Conservation (phyloP, 768 basidiomycete species). For the Panus rudis region DNA sequence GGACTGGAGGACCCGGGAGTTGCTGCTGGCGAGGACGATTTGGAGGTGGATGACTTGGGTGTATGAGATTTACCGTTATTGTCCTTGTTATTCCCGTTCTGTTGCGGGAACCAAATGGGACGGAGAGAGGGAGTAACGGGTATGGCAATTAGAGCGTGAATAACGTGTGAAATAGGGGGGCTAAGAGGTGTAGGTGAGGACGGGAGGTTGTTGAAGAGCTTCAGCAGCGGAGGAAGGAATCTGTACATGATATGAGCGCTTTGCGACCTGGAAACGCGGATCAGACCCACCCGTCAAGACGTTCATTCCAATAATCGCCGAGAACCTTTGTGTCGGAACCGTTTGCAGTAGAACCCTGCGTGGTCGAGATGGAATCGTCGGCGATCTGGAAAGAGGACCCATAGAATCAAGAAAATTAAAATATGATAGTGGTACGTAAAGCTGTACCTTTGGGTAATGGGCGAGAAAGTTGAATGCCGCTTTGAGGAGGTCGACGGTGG, state of each 20-base stretch:
- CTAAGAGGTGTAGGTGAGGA: conserved; percentile 56
- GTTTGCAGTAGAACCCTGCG: conserved; percentile 11
- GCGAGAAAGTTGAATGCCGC: conserved; percentile 74
- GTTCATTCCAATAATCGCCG: conserved; percentile 70
- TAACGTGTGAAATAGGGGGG: conserved; percentile 68
- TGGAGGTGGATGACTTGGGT: conserved; percentile 27
- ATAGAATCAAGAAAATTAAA: conserved; percentile 4
- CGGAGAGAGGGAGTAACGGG: conserved; percentile 56
- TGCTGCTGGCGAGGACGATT: conserved; percentile 26
- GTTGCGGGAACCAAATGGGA: conserved; percentile 52
- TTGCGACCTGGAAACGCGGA: conserved; percentile 1
- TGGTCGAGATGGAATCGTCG: no score
- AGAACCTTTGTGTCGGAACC: conserved; percentile 38
- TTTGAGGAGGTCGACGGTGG: conserved; percentile 80
- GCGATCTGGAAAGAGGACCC: conserved; percentile 12
- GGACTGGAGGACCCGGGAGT: conserved; percentile 25
- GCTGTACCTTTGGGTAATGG: conserved; percentile 71
- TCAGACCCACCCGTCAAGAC: conserved; percentile 62
- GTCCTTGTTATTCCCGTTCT: conserved; percentile 21
- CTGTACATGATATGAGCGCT: conserved; percentile 28
- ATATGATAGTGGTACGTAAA: neutral
- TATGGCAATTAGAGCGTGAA: conserved; percentile 75
- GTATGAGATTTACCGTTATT: no score
- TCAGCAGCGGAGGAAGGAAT: conserved; percentile 64
- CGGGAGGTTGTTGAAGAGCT: conserved; percentile 61